Evolutionary conservation across 2,329 filamentous ascomycete species (phyloP).

Genomic region (Erysiphe pulchra): DNA sequence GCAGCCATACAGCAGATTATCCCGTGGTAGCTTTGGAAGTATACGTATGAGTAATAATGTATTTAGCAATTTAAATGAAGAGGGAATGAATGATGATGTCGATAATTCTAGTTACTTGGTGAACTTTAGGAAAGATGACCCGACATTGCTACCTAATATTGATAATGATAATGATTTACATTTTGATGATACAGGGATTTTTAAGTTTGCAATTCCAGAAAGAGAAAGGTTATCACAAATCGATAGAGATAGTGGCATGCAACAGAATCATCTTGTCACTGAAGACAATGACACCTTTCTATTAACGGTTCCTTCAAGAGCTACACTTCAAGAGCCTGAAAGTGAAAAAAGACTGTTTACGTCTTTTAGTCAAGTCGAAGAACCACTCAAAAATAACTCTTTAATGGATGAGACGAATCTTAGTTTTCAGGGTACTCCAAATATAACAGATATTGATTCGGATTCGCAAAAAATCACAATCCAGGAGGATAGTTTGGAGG

Average conservation of each 20-base stretch:
- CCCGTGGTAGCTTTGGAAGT: constrained; percentile 23
- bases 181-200: constrained; percentile 8
- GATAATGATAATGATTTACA: constrained; percentile 3
- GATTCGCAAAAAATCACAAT: constrained; percentile 4
- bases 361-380: background rate
- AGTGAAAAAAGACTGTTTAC: background rate
- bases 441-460: constrained; percentile 2
- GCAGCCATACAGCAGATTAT: constrained; percentile 19
- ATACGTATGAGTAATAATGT: constrained; percentile 25
- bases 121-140: constrained; percentile 6
- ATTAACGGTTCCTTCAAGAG: constrained; percentile 11
- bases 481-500: constrained; percentile 1
- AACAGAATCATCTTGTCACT: constrained; percentile 5
- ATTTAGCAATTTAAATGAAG: constrained; percentile 13
- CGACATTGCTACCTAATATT: constrained; percentile 2
- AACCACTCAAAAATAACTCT: background rate
- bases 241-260: constrained; percentile 11
- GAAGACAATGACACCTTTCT: constrained; percentile 14
- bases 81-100: constrained; percentile 5
- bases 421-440: constrained; percentile 1
- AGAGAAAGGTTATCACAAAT: constrained; percentile 1
- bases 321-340: constrained; percentile 1
- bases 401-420: background rate
- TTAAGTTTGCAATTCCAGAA: constrained; percentile 4
- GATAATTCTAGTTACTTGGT: constrained; percentile 11